Evolutionary conservation across 2,329 filamentous ascomycete species (phyloP).

Genomic region (Apiospora pterosperma): DNA sequence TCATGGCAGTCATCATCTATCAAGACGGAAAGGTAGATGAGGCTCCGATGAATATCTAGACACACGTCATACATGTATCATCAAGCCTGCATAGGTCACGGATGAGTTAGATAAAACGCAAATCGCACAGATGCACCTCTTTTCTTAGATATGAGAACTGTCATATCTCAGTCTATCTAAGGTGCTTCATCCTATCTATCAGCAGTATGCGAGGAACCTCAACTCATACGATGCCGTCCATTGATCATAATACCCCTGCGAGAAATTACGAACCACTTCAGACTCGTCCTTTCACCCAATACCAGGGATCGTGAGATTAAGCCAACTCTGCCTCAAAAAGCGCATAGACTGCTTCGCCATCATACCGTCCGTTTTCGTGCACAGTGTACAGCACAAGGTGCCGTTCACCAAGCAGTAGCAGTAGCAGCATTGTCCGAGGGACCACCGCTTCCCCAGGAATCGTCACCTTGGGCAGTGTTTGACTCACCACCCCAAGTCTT

Average conservation of each 20-base stretch:
- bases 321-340: not conserved
- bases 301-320: not conserved
- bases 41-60: no score
- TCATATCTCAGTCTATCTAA: not conserved
- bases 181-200: not conserved
- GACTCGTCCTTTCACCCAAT: not conserved
- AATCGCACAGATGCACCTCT: not conserved
- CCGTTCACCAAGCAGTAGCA: not conserved
- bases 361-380: not conserved
- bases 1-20: no score
- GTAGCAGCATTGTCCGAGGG: not conserved
- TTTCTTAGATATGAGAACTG: not conserved
- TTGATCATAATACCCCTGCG: not conserved
- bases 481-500: not conserved
- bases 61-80: no score
- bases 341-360: not conserved
- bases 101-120: no score
- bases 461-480: not conserved
- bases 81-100: no score
- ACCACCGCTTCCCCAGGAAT: slow-evolving; percentile 6
- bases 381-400: not conserved
- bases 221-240: not conserved
- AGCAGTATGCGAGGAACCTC: not conserved
- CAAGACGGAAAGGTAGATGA: no score
- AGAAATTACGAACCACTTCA: not conserved